Evolutionary conservation across 805 yeast genomes (phyloP), one percentile per base, ranked within the genome.

Genomic region (Cyberlindnera mrakii): DNA sequence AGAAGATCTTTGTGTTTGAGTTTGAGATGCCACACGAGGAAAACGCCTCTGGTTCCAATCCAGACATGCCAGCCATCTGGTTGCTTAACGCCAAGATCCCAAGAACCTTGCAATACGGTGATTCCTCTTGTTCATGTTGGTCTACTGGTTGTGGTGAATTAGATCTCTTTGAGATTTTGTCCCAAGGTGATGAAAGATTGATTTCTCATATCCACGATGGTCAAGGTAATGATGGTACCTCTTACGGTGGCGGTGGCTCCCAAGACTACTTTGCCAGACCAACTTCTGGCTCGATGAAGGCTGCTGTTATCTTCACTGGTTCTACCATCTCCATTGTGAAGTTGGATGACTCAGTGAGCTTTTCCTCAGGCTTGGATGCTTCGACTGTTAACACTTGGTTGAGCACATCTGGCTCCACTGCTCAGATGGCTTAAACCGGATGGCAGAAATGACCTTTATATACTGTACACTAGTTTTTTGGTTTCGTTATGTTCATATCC

Each of bases 11-110:
- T 65, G 82, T 88, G 40, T 87, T 93, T 63, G 97, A 91, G 72
- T 93, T 93, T 70, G 71, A 74, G 63, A 93, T 93, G 99, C 99
- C 99, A 51, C 61, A 76, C 46, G 89, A 78, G 53, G 14, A 48
- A 15, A 19, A 39, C 14, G 65, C 71, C 41, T 59, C 72, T 30
- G 70, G 74, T 48, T 52, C 71, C 58, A 89, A 90, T 74, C 74
- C 75, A 59, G 97, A 93, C 66, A 91, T 93, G 98, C 99, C 99
- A 53, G 98, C 99, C 49, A 77, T 90, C 57, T 90, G 98, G 98
- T 72, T 90, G 66, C 78, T 90, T 64, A 90, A 90, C 66, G 96
- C 96, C 49, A 85, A 86, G 74, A 82, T 90, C 61, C 96, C 99
- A 69, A 87, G 99, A 76, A 90, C 97, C 54, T 69, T 82, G 59